Conservation (phyloP, 352 stramenopile species). For the Thalassiosira hispida region DNA sequence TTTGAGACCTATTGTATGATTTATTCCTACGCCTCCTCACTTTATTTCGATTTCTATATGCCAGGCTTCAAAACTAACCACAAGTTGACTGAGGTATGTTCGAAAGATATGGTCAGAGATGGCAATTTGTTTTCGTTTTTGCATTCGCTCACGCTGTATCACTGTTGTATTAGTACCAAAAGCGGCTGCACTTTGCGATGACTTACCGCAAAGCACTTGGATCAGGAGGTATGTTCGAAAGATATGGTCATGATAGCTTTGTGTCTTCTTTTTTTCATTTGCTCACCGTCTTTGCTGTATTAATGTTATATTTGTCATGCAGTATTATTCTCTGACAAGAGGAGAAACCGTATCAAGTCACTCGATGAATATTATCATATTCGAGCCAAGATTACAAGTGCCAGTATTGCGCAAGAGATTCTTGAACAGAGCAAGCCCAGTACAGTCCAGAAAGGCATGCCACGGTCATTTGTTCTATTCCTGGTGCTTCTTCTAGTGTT, state of each 20-base stretch:
- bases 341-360: slow-evolving; percentile 27
- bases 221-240: too few species aligned
- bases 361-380: slow-evolving; percentile 45
- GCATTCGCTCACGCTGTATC: too few species aligned
- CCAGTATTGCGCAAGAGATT: slow-evolving; percentile 11
- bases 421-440: not conserved
- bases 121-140: too few species aligned
- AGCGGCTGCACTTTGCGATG: slow-evolving; percentile 14
- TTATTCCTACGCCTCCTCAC: not conserved
- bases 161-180: too few species aligned
- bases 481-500: slow-evolving; percentile 13
- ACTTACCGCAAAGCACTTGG: slow-evolving; percentile 6
- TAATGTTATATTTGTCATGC: not conserved
- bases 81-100: slow-evolving; percentile 21
- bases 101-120: too few species aligned
- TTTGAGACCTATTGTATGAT: not conserved
- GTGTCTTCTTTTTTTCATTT: too few species aligned
- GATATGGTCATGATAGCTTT: too few species aligned
- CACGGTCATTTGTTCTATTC: not conserved
- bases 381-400: slow-evolving; percentile 34
- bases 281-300: not conserved
- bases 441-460: not conserved
- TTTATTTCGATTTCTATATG: not conserved
- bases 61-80: slow-evolving; percentile 20
- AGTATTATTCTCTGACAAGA: slow-evolving; percentile 23